phyloP scores from a whole-genome alignment of 257 asterid species.

The Cinchona pubescens region DNA sequence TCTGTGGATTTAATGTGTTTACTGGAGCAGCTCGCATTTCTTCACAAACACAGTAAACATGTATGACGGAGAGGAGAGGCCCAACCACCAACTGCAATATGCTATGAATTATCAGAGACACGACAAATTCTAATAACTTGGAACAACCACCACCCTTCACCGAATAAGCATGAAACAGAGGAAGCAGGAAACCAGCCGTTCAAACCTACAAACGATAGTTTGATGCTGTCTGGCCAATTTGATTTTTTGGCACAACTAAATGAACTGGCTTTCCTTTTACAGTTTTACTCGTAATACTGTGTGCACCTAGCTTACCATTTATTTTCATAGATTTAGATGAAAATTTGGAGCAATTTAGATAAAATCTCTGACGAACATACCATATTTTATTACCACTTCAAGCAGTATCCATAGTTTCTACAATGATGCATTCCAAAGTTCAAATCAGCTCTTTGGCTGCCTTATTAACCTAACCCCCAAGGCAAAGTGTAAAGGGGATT shows the following conservation, averaged over 20 bases:
- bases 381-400: not conserved
- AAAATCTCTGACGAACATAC: not conserved
- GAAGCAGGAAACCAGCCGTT: not conserved
- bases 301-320: not conserved
- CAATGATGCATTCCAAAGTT: no score
- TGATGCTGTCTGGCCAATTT: not conserved
- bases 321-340: not conserved
- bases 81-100: constrained; percentile 76
- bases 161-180: not conserved
- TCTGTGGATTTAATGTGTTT: constrained; percentile 90
- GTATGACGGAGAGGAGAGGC: constrained; percentile 68
- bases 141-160: not conserved
- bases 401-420: not conserved
- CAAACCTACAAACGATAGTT: not conserved
- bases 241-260: not conserved
- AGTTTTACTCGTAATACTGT: not conserved
- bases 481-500: not conserved
- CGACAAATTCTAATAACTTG: not conserved
- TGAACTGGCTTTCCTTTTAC: not conserved
- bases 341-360: not conserved
- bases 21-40: constrained; percentile 96
- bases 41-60: constrained; percentile 71
- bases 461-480: not conserved
- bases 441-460: not conserved
- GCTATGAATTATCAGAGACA: constrained; percentile 1